Evolutionary conservation across 2,329 filamentous ascomycete species (phyloP).

Genomic region (Helminthosporium solani): DNA sequence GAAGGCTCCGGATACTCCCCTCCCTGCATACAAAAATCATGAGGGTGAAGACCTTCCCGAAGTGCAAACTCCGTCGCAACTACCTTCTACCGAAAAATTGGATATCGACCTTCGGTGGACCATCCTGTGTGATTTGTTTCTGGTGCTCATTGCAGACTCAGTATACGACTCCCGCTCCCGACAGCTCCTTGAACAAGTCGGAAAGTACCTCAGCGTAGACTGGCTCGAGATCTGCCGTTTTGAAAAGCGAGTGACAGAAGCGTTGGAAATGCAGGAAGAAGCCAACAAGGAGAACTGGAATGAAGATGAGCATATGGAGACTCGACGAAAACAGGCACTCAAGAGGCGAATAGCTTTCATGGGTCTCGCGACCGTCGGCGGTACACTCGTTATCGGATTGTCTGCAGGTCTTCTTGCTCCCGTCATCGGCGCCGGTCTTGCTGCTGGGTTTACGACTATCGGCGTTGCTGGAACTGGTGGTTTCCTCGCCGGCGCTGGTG

Average conservation of each 20-base stretch:
- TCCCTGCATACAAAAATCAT: constrained; percentile 59
- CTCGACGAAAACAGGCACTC: constrained; percentile 74
- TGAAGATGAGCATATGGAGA: constrained; percentile 90
- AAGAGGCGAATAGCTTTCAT: constrained; percentile 90
- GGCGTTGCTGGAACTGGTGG: constrained; percentile 84
- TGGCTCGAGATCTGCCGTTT: constrained; percentile 96
- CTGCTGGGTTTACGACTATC: constrained; percentile 92
- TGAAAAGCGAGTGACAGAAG: constrained; percentile 95
- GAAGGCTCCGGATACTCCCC: constrained; percentile 44
- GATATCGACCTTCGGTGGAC: constrained; percentile 98
- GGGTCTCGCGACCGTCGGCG: constrained; percentile 94
- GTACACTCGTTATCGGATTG: constrained; percentile 90
- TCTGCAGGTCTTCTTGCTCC: constrained; percentile 90
- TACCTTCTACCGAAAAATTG: constrained; percentile 78
- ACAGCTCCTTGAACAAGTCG: constrained; percentile 79
- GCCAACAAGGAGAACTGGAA: constrained; percentile 97
- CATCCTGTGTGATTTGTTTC: constrained; percentile 90
- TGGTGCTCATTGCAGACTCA: constrained; percentile 94
- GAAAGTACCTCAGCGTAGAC: constrained; percentile 73
- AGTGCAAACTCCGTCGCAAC: constrained; percentile 78
- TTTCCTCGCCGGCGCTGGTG: constrained; percentile 88
- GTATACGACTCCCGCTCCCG: constrained; percentile 89
- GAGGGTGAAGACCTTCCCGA: constrained; percentile 71
- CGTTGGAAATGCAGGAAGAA: constrained; percentile 94
- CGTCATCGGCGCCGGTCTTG: constrained; percentile 89